Conservation (phyloP, 352 stramenopile species). For the Phytophthora colocasiae region DNA sequence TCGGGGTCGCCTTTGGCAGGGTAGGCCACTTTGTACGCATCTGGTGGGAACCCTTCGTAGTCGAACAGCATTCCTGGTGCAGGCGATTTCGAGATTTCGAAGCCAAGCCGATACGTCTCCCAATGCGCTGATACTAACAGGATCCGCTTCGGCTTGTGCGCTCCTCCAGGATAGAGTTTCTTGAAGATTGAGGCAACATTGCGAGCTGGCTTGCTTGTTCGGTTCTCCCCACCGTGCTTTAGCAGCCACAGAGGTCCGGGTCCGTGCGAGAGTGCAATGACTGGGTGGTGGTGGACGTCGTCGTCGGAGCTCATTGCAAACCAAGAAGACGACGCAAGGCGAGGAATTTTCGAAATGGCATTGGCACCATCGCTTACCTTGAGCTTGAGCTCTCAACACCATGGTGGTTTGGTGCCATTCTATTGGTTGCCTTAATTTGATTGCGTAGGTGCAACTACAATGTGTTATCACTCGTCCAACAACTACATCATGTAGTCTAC, state of each 20-base stretch:
- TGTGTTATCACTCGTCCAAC: slow-evolving; percentile 21
- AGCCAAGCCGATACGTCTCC: slow-evolving; percentile 62
- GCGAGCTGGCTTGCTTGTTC: slow-evolving; percentile 42
- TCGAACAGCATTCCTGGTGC: slow-evolving; percentile 82
- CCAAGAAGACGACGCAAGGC: not conserved
- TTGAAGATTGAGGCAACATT: slow-evolving; percentile 61
- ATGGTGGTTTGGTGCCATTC: slow-evolving; percentile 15
- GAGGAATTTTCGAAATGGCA: slow-evolving; percentile 18
- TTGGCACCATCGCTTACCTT: too few relatives aligned
- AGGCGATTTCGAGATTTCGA: slow-evolving; percentile 66
- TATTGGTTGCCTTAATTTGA: slow-evolving; percentile 29
- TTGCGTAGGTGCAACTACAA: slow-evolving; percentile 14
- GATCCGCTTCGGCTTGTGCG: slow-evolving; percentile 59
- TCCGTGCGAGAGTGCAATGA: slow-evolving; percentile 67
- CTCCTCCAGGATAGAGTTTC: slow-evolving; percentile 49
- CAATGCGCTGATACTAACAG: slow-evolving; percentile 90
- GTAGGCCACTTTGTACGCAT: slow-evolving; percentile 88
- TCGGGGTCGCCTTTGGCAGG: slow-evolving; percentile 64
- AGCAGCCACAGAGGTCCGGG: slow-evolving; percentile 72
- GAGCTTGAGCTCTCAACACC: not conserved
- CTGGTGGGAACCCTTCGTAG: slow-evolving; percentile 87
- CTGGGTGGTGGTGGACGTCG: slow-evolving; percentile 38
- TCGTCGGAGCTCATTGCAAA: slow-evolving; percentile 15
- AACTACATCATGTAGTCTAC: too few relatives aligned
- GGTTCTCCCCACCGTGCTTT: slow-evolving; percentile 47